phyloP scores from a whole-genome alignment of 768 basidiomycete genomes.

The Gymnopilus junonius region DNA sequence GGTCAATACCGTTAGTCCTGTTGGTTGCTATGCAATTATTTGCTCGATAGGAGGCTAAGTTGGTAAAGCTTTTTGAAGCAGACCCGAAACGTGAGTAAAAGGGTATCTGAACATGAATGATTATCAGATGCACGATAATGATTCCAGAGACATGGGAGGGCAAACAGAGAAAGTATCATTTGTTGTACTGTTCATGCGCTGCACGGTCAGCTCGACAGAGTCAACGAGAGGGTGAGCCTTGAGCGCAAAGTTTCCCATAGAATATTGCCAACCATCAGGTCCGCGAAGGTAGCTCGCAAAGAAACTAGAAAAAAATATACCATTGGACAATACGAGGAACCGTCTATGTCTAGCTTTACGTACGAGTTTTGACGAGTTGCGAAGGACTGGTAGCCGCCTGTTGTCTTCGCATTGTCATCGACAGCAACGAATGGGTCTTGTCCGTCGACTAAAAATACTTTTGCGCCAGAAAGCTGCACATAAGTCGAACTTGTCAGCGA shows the following conservation, averaged over 20 bases:
- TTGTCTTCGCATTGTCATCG: conserved; percentile 52
- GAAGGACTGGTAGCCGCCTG: conserved; percentile 57
- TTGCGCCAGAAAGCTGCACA: conserved; percentile 49
- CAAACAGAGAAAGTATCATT: conserved; percentile 51
- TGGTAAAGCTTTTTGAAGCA: conserved; percentile 48
- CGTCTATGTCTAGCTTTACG: conserved; percentile 10
- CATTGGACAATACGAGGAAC: neutral
- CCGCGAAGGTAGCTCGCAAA: conserved; percentile 48
- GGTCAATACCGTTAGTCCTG: conserved; percentile 52
- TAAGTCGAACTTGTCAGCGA: neutral
- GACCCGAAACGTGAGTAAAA: conserved; percentile 60
- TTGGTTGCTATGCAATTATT: conserved; percentile 55
- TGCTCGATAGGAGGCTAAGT: conserved; percentile 49
- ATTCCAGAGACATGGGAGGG: conserved; percentile 1
- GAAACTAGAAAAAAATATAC: conserved; percentile 35
- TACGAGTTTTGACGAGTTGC: conserved; percentile 55
- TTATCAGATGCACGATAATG: neutral
- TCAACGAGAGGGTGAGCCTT: conserved; percentile 56
- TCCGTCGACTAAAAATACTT: conserved; percentile 57
- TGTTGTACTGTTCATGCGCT: conserved; percentile 39
- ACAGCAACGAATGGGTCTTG: conserved; percentile 54
- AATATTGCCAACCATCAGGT: conserved; percentile 43
- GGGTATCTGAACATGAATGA: conserved; percentile 44
- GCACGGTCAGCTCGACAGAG: conserved; percentile 49
- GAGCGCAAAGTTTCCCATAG: conserved; percentile 60